Base-by-base conservation (phyloP, 2,329 filamentous ascomycete genomes). In the Amphichorda felina region DNA sequence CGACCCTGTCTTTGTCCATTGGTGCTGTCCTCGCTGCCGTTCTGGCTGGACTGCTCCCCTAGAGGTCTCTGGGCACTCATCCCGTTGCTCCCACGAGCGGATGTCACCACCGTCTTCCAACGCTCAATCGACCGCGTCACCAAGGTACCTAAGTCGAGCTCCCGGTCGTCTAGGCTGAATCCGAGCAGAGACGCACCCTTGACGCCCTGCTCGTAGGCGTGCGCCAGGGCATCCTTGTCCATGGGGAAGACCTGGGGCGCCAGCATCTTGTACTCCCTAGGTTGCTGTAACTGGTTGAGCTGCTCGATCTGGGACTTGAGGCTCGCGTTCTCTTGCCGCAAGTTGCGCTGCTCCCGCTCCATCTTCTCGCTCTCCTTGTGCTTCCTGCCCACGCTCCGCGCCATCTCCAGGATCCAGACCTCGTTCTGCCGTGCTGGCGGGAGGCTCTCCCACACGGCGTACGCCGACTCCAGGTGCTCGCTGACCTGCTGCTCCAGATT, bases 401-500 rank as follows among this genome's bases (percentile, higher is more conserved):
- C 75, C 27, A 80, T 56, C 49, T 79, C 74, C 25, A 80, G 50
- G 5, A 66, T 56, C 75, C 75, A 80, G 6, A 79, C 61, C 43
- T 78, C 72, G 18, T 63, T 63, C 35, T 71, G 68, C 16, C 72
- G 66, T 25, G 72, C 68, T 2, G 54, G 43, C 0, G 76, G 58
- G 18, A 91, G 63, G 2, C 64, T 64, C 35, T 73, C 73, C 88
- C 88, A 96, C 29, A 84, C 79, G 6, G 71, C 68, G 52, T 78
- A 94, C 1, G 84, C 78, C 11, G 79, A 74, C n/a, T 82, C 72
- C 5, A 94, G 56, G 52, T 96, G 89, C 39, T 81, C 70, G 28
- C 72, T 65, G 22, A 88, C 72, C 44, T 81, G 76, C 35, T 75
- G 73, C 42, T 86, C 78, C 34, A 89, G 69, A 19, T 63, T 57